Conservation (phyloP, 2,329 filamentous ascomycete genomes). For the Verticillium alfalfae region DNA sequence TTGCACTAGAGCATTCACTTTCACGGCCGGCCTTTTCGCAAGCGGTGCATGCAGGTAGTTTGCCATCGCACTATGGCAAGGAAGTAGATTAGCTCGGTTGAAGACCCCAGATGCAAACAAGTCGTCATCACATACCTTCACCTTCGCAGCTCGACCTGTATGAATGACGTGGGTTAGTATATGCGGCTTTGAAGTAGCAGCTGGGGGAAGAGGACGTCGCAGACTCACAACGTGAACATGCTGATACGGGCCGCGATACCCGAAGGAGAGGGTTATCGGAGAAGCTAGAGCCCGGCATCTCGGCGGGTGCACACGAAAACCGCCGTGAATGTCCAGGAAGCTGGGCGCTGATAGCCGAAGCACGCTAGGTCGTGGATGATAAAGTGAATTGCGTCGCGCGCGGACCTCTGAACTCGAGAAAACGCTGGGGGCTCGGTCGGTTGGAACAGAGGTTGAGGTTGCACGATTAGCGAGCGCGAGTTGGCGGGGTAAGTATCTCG, state of each 20-base stretch:
- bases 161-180: constrained; percentile 1
- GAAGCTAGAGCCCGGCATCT: constrained; percentile 42
- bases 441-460: too few species aligned
- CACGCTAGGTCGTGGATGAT: too few species aligned
- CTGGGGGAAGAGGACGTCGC: constrained; percentile 7
- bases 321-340: too few species aligned
- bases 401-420: too few species aligned
- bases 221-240: constrained; percentile 66
- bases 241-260: constrained; percentile 74
- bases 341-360: too few species aligned
- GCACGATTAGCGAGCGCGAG: too few species aligned
- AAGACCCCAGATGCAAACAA: background rate
- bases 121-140: constrained; percentile 56
- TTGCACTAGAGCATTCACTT: constrained; percentile 85
- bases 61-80: constrained; percentile 72
- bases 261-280: constrained; percentile 56
- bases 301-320: constrained; percentile 9
- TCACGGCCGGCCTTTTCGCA: constrained; percentile 88
- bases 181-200: constrained; percentile 3
- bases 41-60: constrained; percentile 88
- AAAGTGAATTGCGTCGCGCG: too few species aligned
- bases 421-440: too few species aligned
- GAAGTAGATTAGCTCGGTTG: background rate
- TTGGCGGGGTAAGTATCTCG: too few species aligned
- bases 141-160: constrained; percentile 76